Percentiles rank a stretch among this genome's conserved stretches.
phyloP scores from a whole-genome alignment of 1,139 yeast species.

The Keqinozyma sinolaborantium region DNA sequence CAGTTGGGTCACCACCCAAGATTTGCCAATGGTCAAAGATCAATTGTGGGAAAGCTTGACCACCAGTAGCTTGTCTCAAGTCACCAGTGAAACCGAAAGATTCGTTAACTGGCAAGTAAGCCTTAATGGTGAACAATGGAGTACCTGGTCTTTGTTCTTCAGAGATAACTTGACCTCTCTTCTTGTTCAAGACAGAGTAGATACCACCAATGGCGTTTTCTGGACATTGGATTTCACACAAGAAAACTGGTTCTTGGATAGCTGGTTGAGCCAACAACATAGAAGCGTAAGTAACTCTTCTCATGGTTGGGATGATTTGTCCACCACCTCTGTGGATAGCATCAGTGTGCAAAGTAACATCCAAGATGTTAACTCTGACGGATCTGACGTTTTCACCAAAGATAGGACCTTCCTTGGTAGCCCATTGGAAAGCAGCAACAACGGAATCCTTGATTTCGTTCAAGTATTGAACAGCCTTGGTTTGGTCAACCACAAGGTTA shows the following conservation, averaged over 20 bases:
- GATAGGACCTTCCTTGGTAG: constrained; percentile 99
- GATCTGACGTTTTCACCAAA: constrained; percentile 96
- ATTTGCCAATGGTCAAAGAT: constrained; percentile 98
- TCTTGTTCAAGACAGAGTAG: constrained; percentile 98
- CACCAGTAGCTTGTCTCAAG: constrained; percentile 99
- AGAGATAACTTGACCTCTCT: constrained; percentile 99
- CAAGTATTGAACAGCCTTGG: constrained; percentile 99
- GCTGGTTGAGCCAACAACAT: constrained; percentile 98
- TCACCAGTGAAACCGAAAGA: constrained; percentile 99
- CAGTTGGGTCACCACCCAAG: constrained; percentile 89
- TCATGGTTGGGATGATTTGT: constrained; percentile 99
- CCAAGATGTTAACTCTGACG: constrained; percentile 95
- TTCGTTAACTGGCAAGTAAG: constrained; percentile 99
- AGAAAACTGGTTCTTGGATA: constrained; percentile 98
- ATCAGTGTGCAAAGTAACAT: constrained; percentile 99
- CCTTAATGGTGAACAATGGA: constrained; percentile 98
- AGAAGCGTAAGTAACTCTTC: constrained; percentile 99
- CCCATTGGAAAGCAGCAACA: constrained; percentile 99
- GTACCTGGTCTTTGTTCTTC: constrained; percentile 99
- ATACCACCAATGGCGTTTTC: constrained; percentile 99
- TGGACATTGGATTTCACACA: constrained; percentile 99
- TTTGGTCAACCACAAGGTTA: constrained; percentile 98
- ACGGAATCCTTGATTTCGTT: constrained; percentile 99
- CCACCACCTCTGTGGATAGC: constrained; percentile 99
- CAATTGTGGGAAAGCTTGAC: constrained; percentile 99